Evolutionary conservation across 2,329 filamentous ascomycete species (phyloP).

Genomic region (Stachybotrys echinatus): DNA sequence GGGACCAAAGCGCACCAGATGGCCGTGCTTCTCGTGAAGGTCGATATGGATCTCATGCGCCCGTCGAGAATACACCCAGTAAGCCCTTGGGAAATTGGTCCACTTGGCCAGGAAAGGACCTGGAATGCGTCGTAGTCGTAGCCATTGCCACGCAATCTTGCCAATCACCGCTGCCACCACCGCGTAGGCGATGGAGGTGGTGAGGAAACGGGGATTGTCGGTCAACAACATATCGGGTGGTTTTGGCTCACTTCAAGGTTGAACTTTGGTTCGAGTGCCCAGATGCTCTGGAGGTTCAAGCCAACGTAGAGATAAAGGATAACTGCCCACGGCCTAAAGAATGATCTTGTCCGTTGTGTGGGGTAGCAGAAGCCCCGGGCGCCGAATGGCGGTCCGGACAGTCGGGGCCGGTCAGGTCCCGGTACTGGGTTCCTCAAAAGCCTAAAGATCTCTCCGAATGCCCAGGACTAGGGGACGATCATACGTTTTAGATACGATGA

Average conservation of each 20-base stretch:
- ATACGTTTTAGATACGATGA: too few relatives aligned
- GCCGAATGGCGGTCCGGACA: background rate
- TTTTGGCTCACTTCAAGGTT: too few relatives aligned
- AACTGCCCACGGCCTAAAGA: too few relatives aligned
- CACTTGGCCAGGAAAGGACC: background rate
- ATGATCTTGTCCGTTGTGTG: too few relatives aligned
- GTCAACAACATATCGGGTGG: background rate
- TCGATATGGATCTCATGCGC: constrained; percentile 2
- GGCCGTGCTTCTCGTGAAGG: constrained; percentile 1
- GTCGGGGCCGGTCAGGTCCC: background rate
- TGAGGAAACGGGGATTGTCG: background rate
- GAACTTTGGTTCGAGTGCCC: too few relatives aligned
- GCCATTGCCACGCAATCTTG: constrained; percentile 1
- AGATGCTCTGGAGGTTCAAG: too few relatives aligned
- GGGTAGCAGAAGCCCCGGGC: too few relatives aligned
- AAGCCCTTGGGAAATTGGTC: background rate
- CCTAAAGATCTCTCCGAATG: background rate
- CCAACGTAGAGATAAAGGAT: too few relatives aligned
- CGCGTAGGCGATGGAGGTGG: background rate
- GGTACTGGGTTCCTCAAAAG: background rate
- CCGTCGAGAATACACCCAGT: background rate
- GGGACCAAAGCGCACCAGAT: background rate
- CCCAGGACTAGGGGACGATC: too few relatives aligned
- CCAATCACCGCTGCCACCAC: background rate
- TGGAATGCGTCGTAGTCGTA: background rate